Conservation (phyloP, 1,284 basidiomycete species). For the Thelephora terrestris region DNA sequence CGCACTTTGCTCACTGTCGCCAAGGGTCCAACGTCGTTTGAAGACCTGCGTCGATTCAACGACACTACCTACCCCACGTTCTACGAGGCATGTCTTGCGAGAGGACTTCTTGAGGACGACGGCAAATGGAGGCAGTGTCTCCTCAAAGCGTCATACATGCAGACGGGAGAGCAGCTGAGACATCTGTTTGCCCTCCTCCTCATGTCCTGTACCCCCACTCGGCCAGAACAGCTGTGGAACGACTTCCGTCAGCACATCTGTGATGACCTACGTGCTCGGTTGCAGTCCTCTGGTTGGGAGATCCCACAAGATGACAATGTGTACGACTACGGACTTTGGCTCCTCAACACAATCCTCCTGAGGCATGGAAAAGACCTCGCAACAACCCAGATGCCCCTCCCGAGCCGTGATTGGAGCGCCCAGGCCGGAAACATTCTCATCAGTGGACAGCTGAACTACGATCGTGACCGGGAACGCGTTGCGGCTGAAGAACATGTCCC, state of each 20-base stretch:
- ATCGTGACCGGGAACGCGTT: conserved; percentile 15
- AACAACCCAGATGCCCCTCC: conserved; percentile 24
- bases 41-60: conserved; percentile 16
- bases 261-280: conserved; percentile 24
- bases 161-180: conserved; percentile 27
- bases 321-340: conserved; percentile 30
- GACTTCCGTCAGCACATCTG: conserved; percentile 25
- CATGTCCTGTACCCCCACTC: conserved; percentile 20
- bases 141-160: conserved; percentile 29
- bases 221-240: conserved; percentile 28
- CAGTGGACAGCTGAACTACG: too few relatives aligned
- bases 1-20: conserved; percentile 24
- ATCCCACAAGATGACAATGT: conserved; percentile 22
- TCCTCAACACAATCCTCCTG: conserved; percentile 22
- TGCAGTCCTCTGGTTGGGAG: conserved; percentile 8
- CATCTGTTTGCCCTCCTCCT: conserved; percentile 29
- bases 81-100: conserved; percentile 27
- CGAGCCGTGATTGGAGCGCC: conserved; percentile 20
- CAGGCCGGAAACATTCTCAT: too few relatives aligned
- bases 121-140: conserved; percentile 30
- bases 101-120: conserved; percentile 34
- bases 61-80: conserved; percentile 13
- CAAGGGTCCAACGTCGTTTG: conserved; percentile 21
- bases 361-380: conserved; percentile 14
- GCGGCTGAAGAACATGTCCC: too few relatives aligned